A percentile compares a stretch with the other conserved stretches of the same genome.
Conservation (phyloP, 805 yeast species). For the Vanderwaltozyma verrucispora region DNA sequence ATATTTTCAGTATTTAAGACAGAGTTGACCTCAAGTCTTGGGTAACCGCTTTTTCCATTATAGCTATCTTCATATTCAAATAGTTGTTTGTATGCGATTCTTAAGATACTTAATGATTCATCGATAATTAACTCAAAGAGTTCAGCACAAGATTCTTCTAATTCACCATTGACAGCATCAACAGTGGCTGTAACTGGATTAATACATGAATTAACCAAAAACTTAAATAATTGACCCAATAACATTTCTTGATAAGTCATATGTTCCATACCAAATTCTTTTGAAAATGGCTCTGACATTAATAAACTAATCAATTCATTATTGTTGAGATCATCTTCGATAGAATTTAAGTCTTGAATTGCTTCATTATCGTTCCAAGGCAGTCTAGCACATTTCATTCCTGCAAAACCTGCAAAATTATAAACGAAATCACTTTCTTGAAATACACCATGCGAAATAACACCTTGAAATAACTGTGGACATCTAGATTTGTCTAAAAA, state of each 20-base stretch:
- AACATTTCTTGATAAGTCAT: constrained; percentile 39
- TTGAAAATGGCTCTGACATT: constrained; percentile 14
- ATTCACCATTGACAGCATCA: constrained; percentile 69
- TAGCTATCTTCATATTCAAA: constrained; percentile 20
- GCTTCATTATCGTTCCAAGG: constrained; percentile 31
- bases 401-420: constrained; percentile 66
- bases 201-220: constrained; percentile 71
- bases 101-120: constrained; percentile 28
- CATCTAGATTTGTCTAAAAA: constrained; percentile 41
- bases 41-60: constrained; percentile 15
- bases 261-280: constrained; percentile 22
- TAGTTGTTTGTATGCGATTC: constrained; percentile 19
- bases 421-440: constrained; percentile 32
- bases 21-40: constrained; percentile 20
- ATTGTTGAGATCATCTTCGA: constrained; percentile 6
- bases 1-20: constrained; percentile 27
- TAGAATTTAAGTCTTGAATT: constrained; percentile 14
- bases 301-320: constrained; percentile 25
- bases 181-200: constrained; percentile 74
- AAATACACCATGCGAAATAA: constrained; percentile 77
- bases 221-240: constrained; percentile 60
- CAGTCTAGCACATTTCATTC: constrained; percentile 45
- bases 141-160: constrained; percentile 39
- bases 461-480: constrained; percentile 65
- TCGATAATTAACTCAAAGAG: constrained; percentile 27